A percentile compares a stretch with the other conserved stretches of the same genome.
Evolutionary conservation across 2,329 filamentous ascomycete genomes (phyloP).

Genomic region (Xylaria sp.): DNA sequence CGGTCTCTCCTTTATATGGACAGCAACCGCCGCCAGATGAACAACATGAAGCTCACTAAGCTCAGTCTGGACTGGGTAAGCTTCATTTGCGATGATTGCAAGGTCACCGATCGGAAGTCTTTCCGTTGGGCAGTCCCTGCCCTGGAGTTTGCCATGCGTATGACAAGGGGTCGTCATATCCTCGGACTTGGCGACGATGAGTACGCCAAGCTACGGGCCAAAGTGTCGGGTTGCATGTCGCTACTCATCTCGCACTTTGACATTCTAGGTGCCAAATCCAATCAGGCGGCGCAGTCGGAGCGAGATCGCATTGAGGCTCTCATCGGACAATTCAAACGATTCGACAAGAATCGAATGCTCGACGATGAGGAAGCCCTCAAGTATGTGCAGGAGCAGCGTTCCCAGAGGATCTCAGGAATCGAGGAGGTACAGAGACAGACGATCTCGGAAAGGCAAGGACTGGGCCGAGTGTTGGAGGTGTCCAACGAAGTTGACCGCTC

Average conservation of each 20-base stretch:
- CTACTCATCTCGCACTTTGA: conserved; percentile 97
- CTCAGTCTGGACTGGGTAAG: conserved; percentile 95
- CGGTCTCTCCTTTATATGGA: conserved; percentile 95
- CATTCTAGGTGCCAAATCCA: conserved; percentile 96
- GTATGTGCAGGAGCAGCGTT: conserved; percentile 74
- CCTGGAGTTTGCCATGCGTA: conserved; percentile 94
- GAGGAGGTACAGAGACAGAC: conserved; percentile 79
- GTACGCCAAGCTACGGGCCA: conserved; percentile 78
- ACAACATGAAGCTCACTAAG: conserved; percentile 92
- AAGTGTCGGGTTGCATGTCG: conserved; percentile 97
- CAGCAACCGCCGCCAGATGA: conserved; percentile 92
- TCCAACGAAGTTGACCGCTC: conserved; percentile 96
- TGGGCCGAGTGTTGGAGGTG: conserved; percentile 89
- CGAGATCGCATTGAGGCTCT: conserved; percentile 84
- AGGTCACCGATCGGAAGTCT: conserved; percentile 90
- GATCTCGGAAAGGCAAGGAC: conserved; percentile 80
- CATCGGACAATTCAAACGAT: conserved; percentile 72
- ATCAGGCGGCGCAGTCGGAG: conserved; percentile 89
- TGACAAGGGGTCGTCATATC: conserved; percentile 92
- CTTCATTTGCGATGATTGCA: conserved; percentile 96
- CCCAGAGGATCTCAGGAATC: conserved; percentile 72
- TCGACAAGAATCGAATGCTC: conserved; percentile 73
- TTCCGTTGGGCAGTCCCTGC: conserved; percentile 97
- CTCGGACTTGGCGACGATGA: conserved; percentile 87
- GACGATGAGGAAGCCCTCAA: conserved; percentile 85